A percentile compares a stretch with the other conserved stretches of the same genome.
These are phyloP conservation scores for Suhomyces anneliseae DNA, from an alignment of 1,139 yeast species.

Conservation along the genomic window DNA sequence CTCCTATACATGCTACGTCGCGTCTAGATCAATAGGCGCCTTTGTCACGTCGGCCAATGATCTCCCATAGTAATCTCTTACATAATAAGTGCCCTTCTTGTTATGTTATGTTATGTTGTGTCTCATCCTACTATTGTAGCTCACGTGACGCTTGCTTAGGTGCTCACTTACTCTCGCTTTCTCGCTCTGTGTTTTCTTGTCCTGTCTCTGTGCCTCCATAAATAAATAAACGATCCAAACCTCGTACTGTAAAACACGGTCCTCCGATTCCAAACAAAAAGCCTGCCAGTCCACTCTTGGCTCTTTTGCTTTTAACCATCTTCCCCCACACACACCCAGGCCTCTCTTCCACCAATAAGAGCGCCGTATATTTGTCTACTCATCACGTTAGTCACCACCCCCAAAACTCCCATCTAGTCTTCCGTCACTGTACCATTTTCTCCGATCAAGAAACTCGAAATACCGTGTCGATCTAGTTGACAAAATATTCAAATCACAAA, in stretches of 20 bases:
- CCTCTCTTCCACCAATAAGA: too few relatives aligned
- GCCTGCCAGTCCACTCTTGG: neutral
- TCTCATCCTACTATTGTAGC: too few relatives aligned
- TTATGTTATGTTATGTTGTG: too few relatives aligned
- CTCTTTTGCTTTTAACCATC: neutral
- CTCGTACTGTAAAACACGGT: neutral
- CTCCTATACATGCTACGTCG: too few relatives aligned
- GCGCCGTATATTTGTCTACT: too few relatives aligned
- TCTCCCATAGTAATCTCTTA: constrained; percentile 1
- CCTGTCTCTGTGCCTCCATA: neutral
- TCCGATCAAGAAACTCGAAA: too few relatives aligned
- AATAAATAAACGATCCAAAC: constrained; percentile 8
- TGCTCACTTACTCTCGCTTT: neutral
- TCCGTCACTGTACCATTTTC: too few relatives aligned
- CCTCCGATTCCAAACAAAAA: neutral
- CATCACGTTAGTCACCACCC: neutral
- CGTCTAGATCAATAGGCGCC: too few relatives aligned
- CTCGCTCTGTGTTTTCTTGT: neutral
- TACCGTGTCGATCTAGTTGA: too few relatives aligned
- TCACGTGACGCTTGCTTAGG: neutral
- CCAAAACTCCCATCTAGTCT: too few relatives aligned
- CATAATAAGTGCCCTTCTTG: neutral
- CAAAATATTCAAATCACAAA: too few relatives aligned
- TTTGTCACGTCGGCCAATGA: neutral
- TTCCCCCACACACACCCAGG: neutral